phyloP scores from a whole-genome alignment of 768 basidiomycete genomes.

The Gymnopilus junonius region DNA sequence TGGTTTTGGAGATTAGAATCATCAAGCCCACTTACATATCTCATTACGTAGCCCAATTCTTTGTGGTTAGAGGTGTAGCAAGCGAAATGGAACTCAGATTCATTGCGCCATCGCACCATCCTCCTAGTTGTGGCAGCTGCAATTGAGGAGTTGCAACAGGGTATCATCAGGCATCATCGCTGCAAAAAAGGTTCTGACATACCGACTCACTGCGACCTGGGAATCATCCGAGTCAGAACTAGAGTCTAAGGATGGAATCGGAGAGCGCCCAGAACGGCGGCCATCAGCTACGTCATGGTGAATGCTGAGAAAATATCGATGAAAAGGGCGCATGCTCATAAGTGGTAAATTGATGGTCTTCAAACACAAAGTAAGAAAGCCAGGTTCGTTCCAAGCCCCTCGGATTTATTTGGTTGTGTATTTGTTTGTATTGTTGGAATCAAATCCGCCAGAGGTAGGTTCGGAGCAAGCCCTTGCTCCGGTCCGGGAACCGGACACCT shows the following conservation, averaged over 20 bases:
- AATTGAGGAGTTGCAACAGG: neutral
- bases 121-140: neutral
- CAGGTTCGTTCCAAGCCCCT: neutral
- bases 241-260: neutral
- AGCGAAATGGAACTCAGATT: neutral
- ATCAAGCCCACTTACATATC: neutral
- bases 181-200: neutral
- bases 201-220: neutral
- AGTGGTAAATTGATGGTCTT: neutral
- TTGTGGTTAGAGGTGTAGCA: neutral
- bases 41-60: neutral
- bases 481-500: no score
- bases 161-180: neutral
- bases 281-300: neutral
- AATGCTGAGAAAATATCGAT: neutral
- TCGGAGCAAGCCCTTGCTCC: no score
- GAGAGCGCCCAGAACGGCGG: slow-evolving; percentile 2
- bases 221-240: neutral
- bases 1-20: neutral
- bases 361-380: neutral
- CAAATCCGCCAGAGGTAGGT: no score
- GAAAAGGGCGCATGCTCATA: neutral
- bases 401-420: no score
- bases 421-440: no score
- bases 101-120: neutral